Percentiles rank a stretch among this genome's conserved stretches.
These are phyloP conservation scores for Syncephalastrum monosporum DNA, from an alignment of 371 early-diverging fungal genomes.

Conservation along the genomic window DNA sequence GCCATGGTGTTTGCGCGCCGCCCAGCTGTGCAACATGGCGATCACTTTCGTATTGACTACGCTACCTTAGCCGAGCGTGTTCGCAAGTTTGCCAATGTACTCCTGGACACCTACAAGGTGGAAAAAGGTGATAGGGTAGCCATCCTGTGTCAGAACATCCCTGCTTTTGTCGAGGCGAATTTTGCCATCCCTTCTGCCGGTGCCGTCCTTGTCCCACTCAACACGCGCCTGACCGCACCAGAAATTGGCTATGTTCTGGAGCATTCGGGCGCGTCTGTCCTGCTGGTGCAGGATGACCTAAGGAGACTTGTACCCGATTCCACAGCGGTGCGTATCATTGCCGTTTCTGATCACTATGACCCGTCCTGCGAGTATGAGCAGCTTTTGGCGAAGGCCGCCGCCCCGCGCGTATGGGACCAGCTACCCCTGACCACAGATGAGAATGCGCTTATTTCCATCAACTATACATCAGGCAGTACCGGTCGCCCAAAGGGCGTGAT, in stretches of 20 bases:
- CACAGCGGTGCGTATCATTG: constrained; percentile 13
- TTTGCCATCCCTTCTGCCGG: constrained; percentile 65
- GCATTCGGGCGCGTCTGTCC: constrained; percentile 51
- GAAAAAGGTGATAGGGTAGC: constrained; percentile 51
- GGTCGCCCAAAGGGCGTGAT: constrained; percentile 62
- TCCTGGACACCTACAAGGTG: constrained; percentile 24
- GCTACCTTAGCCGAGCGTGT: constrained; percentile 42
- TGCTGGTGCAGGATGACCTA: constrained; percentile 60
- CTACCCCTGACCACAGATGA: constrained; percentile 52
- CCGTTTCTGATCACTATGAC: constrained; percentile 25
- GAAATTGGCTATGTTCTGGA: constrained; percentile 66
- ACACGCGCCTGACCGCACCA: constrained; percentile 54
- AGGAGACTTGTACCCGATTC: not conserved
- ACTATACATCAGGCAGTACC: constrained; percentile 68
- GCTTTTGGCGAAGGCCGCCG: constrained; percentile 25
- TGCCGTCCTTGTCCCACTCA: constrained; percentile 64
- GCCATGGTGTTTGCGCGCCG: constrained; percentile 52
- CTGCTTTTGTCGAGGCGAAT: constrained; percentile 59
- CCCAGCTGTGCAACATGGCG: constrained; percentile 46
- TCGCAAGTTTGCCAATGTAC: constrained; percentile 40
- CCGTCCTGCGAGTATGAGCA: constrained; percentile 47
- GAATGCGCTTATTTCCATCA: constrained; percentile 54
- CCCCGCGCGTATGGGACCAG: constrained; percentile 41
- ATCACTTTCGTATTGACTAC: constrained; percentile 35
- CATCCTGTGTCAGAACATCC: constrained; percentile 61